Evolutionary conservation across 345 rosid genomes (phyloP).

Genomic region (Adansonia digitata): DNA sequence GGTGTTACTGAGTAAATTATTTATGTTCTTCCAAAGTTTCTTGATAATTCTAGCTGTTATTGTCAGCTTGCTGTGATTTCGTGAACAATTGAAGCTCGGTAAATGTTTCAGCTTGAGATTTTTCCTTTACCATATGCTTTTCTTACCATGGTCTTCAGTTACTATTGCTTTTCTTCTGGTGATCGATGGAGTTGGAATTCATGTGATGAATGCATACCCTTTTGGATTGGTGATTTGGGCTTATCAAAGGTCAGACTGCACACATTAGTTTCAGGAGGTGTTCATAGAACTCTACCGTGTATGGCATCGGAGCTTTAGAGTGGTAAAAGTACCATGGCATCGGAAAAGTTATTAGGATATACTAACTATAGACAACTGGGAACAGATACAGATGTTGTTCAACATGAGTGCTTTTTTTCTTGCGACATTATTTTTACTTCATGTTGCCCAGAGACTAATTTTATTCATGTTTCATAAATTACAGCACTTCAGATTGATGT

Average conservation of each 20-base stretch:
- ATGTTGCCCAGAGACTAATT: neutral
- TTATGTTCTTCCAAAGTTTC: neutral
- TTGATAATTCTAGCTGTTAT: conserved; percentile 8
- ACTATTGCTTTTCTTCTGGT: neutral
- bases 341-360: conserved; percentile 67
- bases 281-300: conserved; percentile 97
- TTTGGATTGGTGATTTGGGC: conserved; percentile 94
- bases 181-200: conserved; percentile 10
- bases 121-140: neutral
- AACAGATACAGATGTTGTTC: neutral
- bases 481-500: conserved; percentile 70
- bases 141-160: neutral
- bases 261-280: conserved; percentile 95
- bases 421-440: neutral
- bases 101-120: conserved; percentile 8
- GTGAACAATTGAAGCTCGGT: neutral
- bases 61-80: conserved; percentile 7
- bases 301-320: conserved; percentile 99
- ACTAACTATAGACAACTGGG: neutral
- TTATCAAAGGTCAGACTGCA: conserved; percentile 91
- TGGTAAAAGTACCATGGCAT: conserved; percentile 92
- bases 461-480: neutral
- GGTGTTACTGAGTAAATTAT: neutral
- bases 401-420: conserved; percentile 2
- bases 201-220: conserved; percentile 12